Base-by-base conservation (phyloP, 768 basidiomycete species). In the Suillus subalutaceus region DNA sequence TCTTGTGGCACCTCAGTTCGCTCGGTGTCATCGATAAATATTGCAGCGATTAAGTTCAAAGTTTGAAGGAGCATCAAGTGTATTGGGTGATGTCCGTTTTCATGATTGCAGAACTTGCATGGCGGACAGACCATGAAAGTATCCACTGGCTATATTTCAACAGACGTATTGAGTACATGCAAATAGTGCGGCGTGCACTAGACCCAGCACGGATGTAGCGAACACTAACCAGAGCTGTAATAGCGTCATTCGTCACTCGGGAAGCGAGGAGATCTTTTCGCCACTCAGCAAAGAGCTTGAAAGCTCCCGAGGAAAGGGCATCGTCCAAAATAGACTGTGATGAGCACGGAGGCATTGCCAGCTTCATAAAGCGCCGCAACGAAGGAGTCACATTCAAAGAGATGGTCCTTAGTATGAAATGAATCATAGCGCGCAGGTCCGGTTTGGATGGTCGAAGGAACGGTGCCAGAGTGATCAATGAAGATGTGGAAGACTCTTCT, bases 401-500 rank as follows among this genome's bases (percentile, higher is more conserved):
- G 2, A 66, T 44, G 30, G 72, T 70, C 41, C 75, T 74, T 57
- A 77, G 32, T 35, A 69, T 69, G 57, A 78, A 77, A 41, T 75
- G 44, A 41, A 77, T 66, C 41, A 74, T 71, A 3, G 77, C 71
- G n/a, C 38, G 65, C 6, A 75, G 63, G 26, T 41, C 63, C 26
- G 15, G 30, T 63, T 69, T 57, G 18, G 63, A 44, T 44, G 38
- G 40, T 16, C 64, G 30, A 63, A 82, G 65, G 46, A 81, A 72
- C 26, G 81, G 79, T 5, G 76, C 75, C 50, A 81, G 78, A 68
- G 83, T 79, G n/a, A 81, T 64, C 38, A 86, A 66, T 58, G 73
- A 75, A 7, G 83, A 84, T 44, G 84, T 77, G 2, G 73, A 70
- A 41, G 84, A 83, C 66, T 88, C 80, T 67, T 88, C 84, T 71